Conservation (phyloP, 164 flowering plant species). For the Malania oleifera region DNA sequence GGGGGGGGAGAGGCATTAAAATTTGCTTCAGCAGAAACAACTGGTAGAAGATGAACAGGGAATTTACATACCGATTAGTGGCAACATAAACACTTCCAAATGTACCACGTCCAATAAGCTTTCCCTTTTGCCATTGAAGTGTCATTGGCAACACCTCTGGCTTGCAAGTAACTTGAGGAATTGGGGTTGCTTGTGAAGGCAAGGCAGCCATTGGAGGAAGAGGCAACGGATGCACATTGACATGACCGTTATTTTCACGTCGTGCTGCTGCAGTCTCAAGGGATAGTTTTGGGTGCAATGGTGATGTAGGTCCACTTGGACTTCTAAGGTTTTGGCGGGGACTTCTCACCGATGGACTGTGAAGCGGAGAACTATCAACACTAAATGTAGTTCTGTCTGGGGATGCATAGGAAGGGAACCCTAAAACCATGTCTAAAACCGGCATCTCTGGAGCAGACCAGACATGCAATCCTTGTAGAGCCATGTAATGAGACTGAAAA, state of each 20-base stretch:
- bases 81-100: slow-evolving; percentile 93
- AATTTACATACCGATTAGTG: slow-evolving; percentile 51
- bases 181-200: slow-evolving; percentile 29
- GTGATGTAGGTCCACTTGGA: slow-evolving; percentile 44
- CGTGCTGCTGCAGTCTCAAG: slow-evolving; percentile 25
- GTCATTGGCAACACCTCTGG: slow-evolving; percentile 38
- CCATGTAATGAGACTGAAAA: slow-evolving; percentile 18
- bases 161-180: slow-evolving; percentile 30
- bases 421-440: slow-evolving; percentile 18
- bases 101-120: slow-evolving; percentile 94
- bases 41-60: not conserved
- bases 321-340: slow-evolving; percentile 25
- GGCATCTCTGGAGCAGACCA: slow-evolving; percentile 72
- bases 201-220: slow-evolving; percentile 67
- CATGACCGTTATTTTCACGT: slow-evolving; percentile 33
- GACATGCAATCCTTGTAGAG: slow-evolving; percentile 30
- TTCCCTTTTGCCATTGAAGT: slow-evolving; percentile 79
- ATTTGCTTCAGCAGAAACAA: slow-evolving; percentile 5
- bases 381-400: slow-evolving; percentile 30
- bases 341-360: slow-evolving; percentile 41
- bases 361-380: slow-evolving; percentile 48
- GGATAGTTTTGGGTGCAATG: slow-evolving; percentile 33
- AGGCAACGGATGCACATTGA: slow-evolving; percentile 72
- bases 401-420: slow-evolving; percentile 32
- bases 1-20: no score